phyloP scores from a whole-genome alignment of 352 stramenopile genomes.

The Phytophthora parvispora region DNA sequence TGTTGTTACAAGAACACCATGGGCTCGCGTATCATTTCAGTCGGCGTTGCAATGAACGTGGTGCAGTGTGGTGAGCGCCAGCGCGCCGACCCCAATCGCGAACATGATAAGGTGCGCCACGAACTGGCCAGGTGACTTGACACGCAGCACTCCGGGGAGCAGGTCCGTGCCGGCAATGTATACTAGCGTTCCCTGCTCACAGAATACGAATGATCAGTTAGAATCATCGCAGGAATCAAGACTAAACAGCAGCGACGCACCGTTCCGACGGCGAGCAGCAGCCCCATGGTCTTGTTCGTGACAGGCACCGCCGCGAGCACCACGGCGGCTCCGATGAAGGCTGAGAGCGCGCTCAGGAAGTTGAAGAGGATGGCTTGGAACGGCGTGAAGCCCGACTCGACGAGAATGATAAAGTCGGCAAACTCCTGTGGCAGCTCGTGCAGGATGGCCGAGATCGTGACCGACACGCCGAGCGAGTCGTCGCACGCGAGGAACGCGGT shows the following conservation, averaged over 20 bases:
- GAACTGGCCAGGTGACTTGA: slow-evolving; percentile 56
- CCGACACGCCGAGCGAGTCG: slow-evolving; percentile 54
- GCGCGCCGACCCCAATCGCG: slow-evolving; percentile 67
- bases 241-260: slow-evolving; percentile 48
- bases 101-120: slow-evolving; percentile 57
- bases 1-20: no score
- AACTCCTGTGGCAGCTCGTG: slow-evolving; percentile 92
- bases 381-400: slow-evolving; percentile 70
- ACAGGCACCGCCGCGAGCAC: slow-evolving; percentile 67
- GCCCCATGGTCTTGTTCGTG: slow-evolving; percentile 69
- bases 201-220: slow-evolving; percentile 7
- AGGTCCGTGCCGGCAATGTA: slow-evolving; percentile 83
- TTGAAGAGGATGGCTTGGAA: slow-evolving; percentile 82
- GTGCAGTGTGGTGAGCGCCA: slow-evolving; percentile 89
- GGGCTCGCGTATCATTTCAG: slow-evolving; percentile 9
- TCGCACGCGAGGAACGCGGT: slow-evolving; percentile 65
- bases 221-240: background rate
- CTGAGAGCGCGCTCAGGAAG: slow-evolving; percentile 81
- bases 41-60: slow-evolving; percentile 87
- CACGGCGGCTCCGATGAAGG: slow-evolving; percentile 78
- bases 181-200: slow-evolving; percentile 55
- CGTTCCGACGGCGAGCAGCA: slow-evolving; percentile 78
- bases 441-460: slow-evolving; percentile 78
- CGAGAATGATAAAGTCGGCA: slow-evolving; percentile 89
- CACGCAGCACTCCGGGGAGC: slow-evolving; percentile 56